Percentiles rank a stretch among this genome's conserved stretches.
phyloP scores from a whole-genome alignment of 331 rosid species.

The Malus hybrid region DNA sequence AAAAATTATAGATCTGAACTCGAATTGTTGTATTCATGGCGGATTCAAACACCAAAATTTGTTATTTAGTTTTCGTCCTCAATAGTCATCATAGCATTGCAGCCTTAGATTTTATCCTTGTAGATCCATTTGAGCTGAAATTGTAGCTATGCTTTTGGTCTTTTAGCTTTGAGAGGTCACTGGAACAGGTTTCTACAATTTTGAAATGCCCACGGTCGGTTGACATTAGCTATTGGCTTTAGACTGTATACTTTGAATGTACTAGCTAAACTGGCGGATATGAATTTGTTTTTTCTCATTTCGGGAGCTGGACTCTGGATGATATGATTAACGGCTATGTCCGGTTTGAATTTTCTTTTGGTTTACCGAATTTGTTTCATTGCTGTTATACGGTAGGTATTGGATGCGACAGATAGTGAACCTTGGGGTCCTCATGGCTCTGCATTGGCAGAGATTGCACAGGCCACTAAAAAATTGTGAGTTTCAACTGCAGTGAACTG shows the following conservation, averaged over 20 bases:
- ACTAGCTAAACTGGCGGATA: neutral
- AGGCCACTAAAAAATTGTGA: constrained; percentile 91
- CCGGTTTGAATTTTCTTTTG: neutral
- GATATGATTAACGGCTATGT: neutral
- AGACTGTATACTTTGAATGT: too few species aligned
- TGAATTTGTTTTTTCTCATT: neutral
- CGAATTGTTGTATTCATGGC: neutral
- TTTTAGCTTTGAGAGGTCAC: neutral
- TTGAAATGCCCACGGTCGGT: neutral
- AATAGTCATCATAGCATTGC: neutral
- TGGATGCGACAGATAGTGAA: constrained; percentile 95
- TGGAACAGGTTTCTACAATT: neutral
- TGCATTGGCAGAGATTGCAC: constrained; percentile 81
- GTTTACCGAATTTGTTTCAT: constrained; percentile 5
- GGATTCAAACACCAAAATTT: neutral
- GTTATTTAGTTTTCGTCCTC: neutral
- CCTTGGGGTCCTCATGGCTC: constrained; percentile 99
- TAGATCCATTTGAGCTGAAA: neutral
- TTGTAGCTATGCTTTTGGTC: neutral
- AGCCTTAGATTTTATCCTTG: neutral
- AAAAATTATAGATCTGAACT: neutral
- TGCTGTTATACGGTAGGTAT: constrained; percentile 50
- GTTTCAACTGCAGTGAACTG: neutral
- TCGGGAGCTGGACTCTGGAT: neutral
- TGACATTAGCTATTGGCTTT: neutral